Percentiles rank a stretch among this genome's conserved stretches.
phyloP scores from a whole-genome alignment of 192 early-diverging fungal species.

The Coemansia guatemalensis region DNA sequence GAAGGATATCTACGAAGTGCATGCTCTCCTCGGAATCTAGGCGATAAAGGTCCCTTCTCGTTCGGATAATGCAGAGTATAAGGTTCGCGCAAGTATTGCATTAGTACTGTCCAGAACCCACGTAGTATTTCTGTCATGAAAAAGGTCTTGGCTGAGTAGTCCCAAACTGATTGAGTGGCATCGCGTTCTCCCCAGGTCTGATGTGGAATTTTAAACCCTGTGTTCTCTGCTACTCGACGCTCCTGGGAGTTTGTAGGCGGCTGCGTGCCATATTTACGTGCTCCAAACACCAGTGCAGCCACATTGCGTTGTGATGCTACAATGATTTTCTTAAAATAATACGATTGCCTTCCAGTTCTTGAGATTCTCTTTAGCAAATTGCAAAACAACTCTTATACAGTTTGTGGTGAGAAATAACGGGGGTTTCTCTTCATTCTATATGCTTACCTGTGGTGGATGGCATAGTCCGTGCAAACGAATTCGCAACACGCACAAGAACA shows the following conservation, averaged over 20 bases:
- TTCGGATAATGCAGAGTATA: constrained; percentile 96
- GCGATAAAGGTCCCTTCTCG: constrained; percentile 91
- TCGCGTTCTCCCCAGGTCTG: constrained; percentile 52
- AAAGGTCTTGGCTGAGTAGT: constrained; percentile 72
- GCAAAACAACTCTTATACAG: too few relatives aligned
- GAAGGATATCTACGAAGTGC: constrained; percentile 92
- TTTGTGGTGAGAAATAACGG: not conserved
- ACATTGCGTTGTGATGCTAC: constrained; percentile 8
- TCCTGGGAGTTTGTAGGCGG: constrained; percentile 44
- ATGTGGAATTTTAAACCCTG: constrained; percentile 35
- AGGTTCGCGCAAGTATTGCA: constrained; percentile 92
- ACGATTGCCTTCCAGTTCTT: too few relatives aligned
- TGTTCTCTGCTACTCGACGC: constrained; percentile 31
- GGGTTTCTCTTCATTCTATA: not conserved
- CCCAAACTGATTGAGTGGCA: constrained; percentile 51
- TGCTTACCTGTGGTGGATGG: constrained; percentile 15
- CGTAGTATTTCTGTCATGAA: constrained; percentile 90
- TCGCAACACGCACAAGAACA: constrained; percentile 31
- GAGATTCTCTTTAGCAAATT: too few relatives aligned
- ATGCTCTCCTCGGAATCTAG: constrained; percentile 96
- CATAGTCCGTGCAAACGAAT: constrained; percentile 23
- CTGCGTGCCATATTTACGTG: constrained; percentile 39
- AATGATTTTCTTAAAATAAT: not conserved
- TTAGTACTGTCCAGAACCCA: constrained; percentile 88
- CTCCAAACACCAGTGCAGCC: not conserved